These are phyloP conservation scores for Gaeumannomyces sp. DNA, from an alignment of 2,329 filamentous ascomycete species.

Conservation along the genomic window DNA sequence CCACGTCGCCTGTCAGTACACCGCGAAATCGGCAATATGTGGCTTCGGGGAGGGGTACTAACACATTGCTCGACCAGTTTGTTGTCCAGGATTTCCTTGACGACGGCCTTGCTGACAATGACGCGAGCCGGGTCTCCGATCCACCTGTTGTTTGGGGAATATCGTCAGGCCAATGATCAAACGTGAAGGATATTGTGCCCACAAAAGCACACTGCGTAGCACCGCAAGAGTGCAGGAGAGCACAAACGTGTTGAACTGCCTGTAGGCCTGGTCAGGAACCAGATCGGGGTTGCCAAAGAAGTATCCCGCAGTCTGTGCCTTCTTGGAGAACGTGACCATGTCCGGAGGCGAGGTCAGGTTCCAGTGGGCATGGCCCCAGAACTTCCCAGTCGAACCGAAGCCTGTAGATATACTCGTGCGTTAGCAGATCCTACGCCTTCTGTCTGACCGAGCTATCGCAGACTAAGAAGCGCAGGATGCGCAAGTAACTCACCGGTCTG, in stretches of 20 bases:
- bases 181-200: too few species aligned
- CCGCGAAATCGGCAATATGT: too few species aligned
- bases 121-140: slow-evolving; percentile 77
- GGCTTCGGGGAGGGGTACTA: slow-evolving; percentile 8
- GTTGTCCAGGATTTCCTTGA: slow-evolving; percentile 65
- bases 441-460: too few species aligned
- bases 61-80: slow-evolving; percentile 58
- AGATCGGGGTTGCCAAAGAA: slow-evolving; percentile 72
- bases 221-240: slow-evolving; percentile 4
- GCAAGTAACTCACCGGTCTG: slow-evolving; percentile 53
- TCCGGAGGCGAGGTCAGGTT: slow-evolving; percentile 64
- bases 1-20: slow-evolving; percentile 1
- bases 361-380: slow-evolving; percentile 88
- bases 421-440: too few species aligned
- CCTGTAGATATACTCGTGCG: not conserved
- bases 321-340: slow-evolving; percentile 87
- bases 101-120: slow-evolving; percentile 70
- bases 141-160: slow-evolving; percentile 38
- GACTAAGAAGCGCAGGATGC: too few species aligned
- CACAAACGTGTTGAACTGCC: slow-evolving; percentile 68
- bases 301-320: slow-evolving; percentile 79
- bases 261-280: slow-evolving; percentile 73
- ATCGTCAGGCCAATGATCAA: too few species aligned
- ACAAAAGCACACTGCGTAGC: too few species aligned
- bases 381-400: slow-evolving; percentile 77